Evolutionary conservation across 2,329 filamentous ascomycete genomes (phyloP), one percentile per base, ranked within the genome.

Genomic region (Botrytis sinoallii): DNA sequence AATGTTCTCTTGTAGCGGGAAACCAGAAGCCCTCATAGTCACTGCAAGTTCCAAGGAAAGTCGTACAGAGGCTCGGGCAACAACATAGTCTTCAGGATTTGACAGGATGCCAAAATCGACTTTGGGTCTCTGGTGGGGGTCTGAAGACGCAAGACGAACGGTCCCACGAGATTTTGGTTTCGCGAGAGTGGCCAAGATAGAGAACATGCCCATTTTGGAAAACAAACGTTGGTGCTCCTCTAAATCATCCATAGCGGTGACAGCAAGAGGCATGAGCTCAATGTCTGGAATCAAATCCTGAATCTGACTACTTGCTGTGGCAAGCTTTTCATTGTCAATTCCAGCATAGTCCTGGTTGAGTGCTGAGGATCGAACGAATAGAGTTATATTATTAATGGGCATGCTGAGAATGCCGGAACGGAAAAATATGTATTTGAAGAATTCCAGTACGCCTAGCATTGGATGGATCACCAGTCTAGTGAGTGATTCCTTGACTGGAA

Each of bases 101-200:
- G 74, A 74, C 8, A 75, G 40, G 18, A 74, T 44, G 1, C 70
- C 70, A 35, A 73, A 70, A 59, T 75, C 74, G 14, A 75, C 71
- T 57, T 66, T 69, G 10, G 73, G 74, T 9, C 61, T 55, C 9
- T 69, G 70, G 12, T 71, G 52, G 1, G 68, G 73, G 16, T 74
- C 68, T 35, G 73, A 12, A n/a, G 73, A 74, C 3, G 44, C 32
- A 5, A 75, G 71, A 10, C 74, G 70, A 12, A 74, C 67, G 4
- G 61, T 73, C 2, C 74, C 73, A 5, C 52, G 61, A 16, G 74
- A 75, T 35, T 73, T 71, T 1, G 73, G 74, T 60, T 44, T 60
- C n/a, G 67, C 38, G 4, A 74, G 48, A 4, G 73, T 74, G 12
- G 73, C 52, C 7, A 74, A 29, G 8, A 74, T 42, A n/a, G 64